Base-by-base conservation (phyloP, 768 basidiomycete genomes). In the Nidularia pulvinata region DNA sequence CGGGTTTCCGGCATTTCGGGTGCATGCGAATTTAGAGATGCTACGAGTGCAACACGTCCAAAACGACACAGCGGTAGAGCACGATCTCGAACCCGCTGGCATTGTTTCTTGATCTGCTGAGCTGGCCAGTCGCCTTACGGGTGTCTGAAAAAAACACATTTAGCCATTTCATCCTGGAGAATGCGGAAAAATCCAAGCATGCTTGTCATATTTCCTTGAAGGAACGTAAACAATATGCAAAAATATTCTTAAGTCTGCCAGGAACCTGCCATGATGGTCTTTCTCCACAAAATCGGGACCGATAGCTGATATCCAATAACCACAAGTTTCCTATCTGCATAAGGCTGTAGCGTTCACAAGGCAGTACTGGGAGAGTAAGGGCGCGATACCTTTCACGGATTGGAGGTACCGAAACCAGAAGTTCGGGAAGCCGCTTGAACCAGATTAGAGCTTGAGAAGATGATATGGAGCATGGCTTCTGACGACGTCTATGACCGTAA, bases 1-100 rank as follows among this genome's bases (percentile, higher is more conserved):
- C n/a, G n/a, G n/a, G n/a, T n/a, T n/a, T 61, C 65, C 65, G 62
- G 62, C 60, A 59, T 55, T 55, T 64, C 61, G 64, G 61, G 54
- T 59, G 57, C 65, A 61, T 64, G 61, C 61, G 65, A 63, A 60
- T 50, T 44, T 51, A 57, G 52, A 50, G 49, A 56, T 47, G 54
- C 49, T 59, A 53, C 53, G 53, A 57, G n/a, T n/a, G n/a, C n/a
- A n/a, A 54, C 58, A 56, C 59, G 57, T 59, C 58, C 56, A 58
- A 56, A 57, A 58, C 54, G 59, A 52, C 61, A 60, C 55, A 54
- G 59, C 54, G 54, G 51, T 62, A 53, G 57, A 59, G 64, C 59
- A 62, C n/a, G n/a, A n/a, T n/a, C n/a, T n/a, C n/a, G n/a, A n/a
- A n/a, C n/a, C n/a, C n/a, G n/a, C n/a, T n/a, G n/a, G n/a, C n/a